phyloP scores from a whole-genome alignment of 768 basidiomycete species.

The Xerocomellus intermedius region DNA sequence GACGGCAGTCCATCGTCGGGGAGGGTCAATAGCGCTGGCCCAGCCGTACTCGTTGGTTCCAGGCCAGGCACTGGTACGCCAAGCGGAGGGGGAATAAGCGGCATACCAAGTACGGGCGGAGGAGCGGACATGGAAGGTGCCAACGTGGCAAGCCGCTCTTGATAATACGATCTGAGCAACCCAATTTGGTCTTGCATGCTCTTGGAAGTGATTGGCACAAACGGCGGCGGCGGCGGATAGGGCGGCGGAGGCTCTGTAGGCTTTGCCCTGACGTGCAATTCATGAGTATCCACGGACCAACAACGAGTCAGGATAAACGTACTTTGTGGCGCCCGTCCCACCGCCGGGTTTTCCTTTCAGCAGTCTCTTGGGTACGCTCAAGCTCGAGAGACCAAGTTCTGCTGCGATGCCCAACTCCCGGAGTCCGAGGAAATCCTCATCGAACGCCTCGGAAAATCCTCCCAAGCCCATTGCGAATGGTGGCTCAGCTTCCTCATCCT shows the following conservation, averaged over 20 bases:
- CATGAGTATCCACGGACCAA: not conserved
- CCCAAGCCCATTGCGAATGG: conserved; percentile 66
- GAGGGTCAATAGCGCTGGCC: conserved; percentile 38
- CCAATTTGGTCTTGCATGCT: conserved; percentile 82
- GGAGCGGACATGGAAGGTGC: conserved; percentile 29
- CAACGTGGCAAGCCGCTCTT: conserved; percentile 49
- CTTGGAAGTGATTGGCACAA: conserved; percentile 64
- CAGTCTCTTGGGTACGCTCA: conserved; percentile 76
- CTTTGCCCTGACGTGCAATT: conserved; percentile 44
- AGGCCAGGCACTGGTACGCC: not conserved
- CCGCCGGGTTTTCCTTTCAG: conserved; percentile 60
- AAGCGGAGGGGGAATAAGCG: conserved; percentile 13
- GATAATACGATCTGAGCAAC: conserved; percentile 75
- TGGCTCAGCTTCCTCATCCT: conserved; percentile 64
- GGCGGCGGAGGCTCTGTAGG: conserved; percentile 76
- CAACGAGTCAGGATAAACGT: conserved; percentile 30
- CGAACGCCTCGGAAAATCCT: conserved; percentile 84
- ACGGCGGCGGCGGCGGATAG: conserved; percentile 82
- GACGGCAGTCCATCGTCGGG: conserved; percentile 63
- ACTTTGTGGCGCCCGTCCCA: conserved; percentile 45
- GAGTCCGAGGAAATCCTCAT: conserved; percentile 92
- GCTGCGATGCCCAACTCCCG: conserved; percentile 84
- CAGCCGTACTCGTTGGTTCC: not conserved
- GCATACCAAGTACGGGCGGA: conserved; percentile 13
- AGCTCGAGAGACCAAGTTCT: conserved; percentile 75